Evolutionary conservation across 192 early-diverging fungal species (phyloP).

Genomic region (Rhizophagus clarus): DNA sequence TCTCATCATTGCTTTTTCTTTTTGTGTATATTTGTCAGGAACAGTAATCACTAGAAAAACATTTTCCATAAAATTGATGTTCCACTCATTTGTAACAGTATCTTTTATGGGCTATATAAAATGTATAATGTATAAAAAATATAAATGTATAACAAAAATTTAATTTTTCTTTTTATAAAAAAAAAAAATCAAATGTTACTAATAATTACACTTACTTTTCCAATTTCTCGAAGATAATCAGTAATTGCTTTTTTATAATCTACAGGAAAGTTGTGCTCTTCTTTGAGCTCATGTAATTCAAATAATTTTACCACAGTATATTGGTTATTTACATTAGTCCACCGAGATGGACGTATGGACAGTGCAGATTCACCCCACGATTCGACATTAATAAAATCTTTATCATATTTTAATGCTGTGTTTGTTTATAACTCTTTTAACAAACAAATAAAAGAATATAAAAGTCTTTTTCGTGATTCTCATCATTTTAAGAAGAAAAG

Average conservation of each 20-base stretch:
- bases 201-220: not conserved
- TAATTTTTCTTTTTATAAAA: too few relatives aligned
- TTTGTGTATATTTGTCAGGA: not conserved
- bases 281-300: slow-evolving; percentile 23
- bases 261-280: not conserved
- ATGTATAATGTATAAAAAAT: too few relatives aligned
- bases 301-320: not conserved
- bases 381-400: not conserved
- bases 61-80: not conserved
- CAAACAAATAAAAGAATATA: not conserved
- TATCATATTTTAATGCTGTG: slow-evolving; percentile 9
- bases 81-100: not conserved
- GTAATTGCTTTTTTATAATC: not conserved
- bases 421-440: not conserved
- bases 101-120: too few relatives aligned
- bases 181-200: too few relatives aligned
- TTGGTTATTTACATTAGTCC: not conserved
- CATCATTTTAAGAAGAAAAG: too few relatives aligned
- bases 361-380: not conserved
- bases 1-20: slow-evolving; percentile 41
- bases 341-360: not conserved
- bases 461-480: not conserved
- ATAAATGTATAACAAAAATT: too few relatives aligned
- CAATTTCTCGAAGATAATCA: slow-evolving; percentile 8
- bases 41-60: not conserved